Conservation (phyloP, 371 early-diverging fungal species). For the Entomophthora muscae region DNA sequence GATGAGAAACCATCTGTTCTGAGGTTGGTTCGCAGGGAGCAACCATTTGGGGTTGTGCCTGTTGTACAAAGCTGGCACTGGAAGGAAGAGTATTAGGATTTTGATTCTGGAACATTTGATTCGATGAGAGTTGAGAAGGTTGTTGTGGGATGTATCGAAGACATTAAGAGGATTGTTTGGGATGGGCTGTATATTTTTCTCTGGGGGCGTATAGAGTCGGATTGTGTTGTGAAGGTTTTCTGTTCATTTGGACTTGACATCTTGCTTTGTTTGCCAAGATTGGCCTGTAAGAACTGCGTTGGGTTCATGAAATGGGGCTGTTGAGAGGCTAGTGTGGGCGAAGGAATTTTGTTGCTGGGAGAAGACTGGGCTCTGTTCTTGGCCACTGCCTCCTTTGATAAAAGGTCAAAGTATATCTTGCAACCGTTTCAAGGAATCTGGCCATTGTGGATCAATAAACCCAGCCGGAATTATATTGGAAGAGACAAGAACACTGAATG, state of each 20-base stretch:
- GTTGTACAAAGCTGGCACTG: neutral
- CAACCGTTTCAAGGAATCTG: neutral
- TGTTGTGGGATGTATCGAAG: neutral
- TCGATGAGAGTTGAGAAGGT: neutral
- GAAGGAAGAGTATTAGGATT: neutral
- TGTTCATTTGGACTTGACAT: no score
- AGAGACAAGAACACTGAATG: neutral
- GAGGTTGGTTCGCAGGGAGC: neutral
- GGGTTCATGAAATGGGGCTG: neutral
- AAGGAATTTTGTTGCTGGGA: neutral
- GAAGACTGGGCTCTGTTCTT: neutral
- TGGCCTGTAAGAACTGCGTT: constrained; percentile 1
- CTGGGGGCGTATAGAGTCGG: neutral
- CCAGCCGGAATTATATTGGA: neutral
- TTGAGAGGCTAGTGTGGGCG: neutral
- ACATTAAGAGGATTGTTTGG: no score
- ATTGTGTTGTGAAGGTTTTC: neutral
- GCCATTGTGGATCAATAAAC: neutral
- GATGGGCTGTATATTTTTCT: neutral
- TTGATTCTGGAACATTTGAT: neutral
- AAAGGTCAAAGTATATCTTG: neutral
- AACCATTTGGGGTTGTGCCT: neutral
- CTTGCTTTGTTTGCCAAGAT: neutral
- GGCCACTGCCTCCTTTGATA: neutral
- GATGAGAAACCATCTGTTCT: neutral